Base-by-base conservation (phyloP, 805 yeast species). In the Zygoascus flipseniorum region DNA sequence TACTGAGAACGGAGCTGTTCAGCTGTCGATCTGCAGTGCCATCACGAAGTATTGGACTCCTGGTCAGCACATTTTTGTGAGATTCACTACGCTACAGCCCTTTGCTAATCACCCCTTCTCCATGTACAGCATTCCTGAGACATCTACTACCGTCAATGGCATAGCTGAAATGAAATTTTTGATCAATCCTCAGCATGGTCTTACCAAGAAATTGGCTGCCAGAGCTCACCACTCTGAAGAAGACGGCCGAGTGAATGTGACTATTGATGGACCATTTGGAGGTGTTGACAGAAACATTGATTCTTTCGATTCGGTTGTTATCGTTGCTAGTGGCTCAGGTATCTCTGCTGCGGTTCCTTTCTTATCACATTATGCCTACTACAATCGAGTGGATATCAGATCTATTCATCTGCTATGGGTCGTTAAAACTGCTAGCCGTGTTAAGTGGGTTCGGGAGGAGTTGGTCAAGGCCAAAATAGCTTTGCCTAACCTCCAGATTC, bases 181-280 rank as follows among this genome's bases (percentile, higher is more conserved):
- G 2, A 69, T 76, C 31, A 67, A 72, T 50, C 55, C 61, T 8
- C 48, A 48, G 18, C 32, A 23, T 31, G 61, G 61, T 6, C 44
- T 55, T 43, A 58, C 61, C 3, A 50, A 53, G 31, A 42, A 41
- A 9, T 32, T 58, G 10, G 48, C 45, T 26, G 54, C 51, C n/a
- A 42, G 43, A 18, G 58, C 60, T 8, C 19, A 44, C 13, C n/a
- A 14, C 5, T 2, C 42, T 45, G 18, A 26, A 31, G 20, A 56
- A 49, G 48, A n/a, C 9, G 6, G 52, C 32, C 47, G 51, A 16
- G 18, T 41, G 26, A 73, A 71, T 41, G 76, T 73, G 0, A 50
- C 65, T 3, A 64, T 76, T 43, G 67, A 67, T 32, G 82, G 82
- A 0, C 81, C 82, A 0, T 72, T 67, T 55, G 80, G 80, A 0